phyloP scores from a whole-genome alignment of 1,284 basidiomycete species.

The Tetrapyrgos nigripes region DNA sequence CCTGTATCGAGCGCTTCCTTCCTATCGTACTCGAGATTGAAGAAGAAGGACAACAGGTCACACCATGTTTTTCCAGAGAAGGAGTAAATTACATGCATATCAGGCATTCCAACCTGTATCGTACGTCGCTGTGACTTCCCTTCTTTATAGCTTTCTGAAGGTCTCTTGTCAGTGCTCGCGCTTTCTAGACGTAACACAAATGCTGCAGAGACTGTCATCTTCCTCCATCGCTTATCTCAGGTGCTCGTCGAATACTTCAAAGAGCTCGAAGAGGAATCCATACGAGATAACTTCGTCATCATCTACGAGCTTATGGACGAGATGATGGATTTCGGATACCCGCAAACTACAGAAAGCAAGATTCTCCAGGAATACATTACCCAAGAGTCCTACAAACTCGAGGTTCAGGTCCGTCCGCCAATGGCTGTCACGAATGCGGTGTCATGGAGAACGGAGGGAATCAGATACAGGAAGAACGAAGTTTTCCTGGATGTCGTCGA shows the following conservation, averaged over 20 bases:
- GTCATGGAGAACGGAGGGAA: conserved; percentile 98
- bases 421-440: conserved; percentile 99
- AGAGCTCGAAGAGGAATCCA: conserved; percentile 98
- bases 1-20: conserved; percentile 93
- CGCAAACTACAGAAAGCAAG: conserved; percentile 99
- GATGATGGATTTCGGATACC: conserved; percentile 99
- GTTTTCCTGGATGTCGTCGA: conserved; percentile 99
- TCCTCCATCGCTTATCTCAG: conserved; percentile 90
- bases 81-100: conserved; percentile 99
- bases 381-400: conserved; percentile 98
- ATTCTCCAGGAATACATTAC: conserved; percentile 99
- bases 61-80: conserved; percentile 94
- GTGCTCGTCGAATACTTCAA: conserved; percentile 98
- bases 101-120: conserved; percentile 95
- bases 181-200: conserved; percentile 97
- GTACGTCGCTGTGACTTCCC: conserved; percentile 55
- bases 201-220: conserved; percentile 95
- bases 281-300: conserved; percentile 98
- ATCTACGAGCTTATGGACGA: conserved; percentile 98
- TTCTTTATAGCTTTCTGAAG: background rate
- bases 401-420: conserved; percentile 94
- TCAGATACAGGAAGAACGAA: conserved; percentile 98
- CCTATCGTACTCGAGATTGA: conserved; percentile 96
- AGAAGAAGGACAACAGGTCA: conserved; percentile 94
- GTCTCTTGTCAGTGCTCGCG: conserved; percentile 77